Evolutionary conservation across 2,329 filamentous ascomycete species (phyloP), one percentile per base, ranked within the genome.

Genomic region (Emericellopsis cladophorae): DNA sequence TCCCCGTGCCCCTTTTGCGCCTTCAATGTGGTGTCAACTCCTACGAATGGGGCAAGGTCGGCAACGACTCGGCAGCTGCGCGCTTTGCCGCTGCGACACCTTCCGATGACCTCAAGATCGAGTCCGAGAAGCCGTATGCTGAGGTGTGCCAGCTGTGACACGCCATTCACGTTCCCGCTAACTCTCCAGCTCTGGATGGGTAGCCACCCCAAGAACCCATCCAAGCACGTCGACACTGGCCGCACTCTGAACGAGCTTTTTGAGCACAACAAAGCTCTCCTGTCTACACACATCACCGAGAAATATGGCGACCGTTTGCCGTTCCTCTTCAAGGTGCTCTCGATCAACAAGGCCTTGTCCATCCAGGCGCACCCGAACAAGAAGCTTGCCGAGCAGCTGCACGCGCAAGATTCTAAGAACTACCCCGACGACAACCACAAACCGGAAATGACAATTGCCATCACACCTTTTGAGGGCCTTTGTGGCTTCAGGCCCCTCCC

Each of bases 341-440:
- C 88, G 26, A 92, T 96, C 66, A 79, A 81, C 64, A 98, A 96
- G 62, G 92, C 92, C 10, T 75, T 98, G 44, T 95, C 88, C 47
- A 96, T 98, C 53, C 92, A 98, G 62, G 92, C 92, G 21, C 92
- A 98, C 52, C 88, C 88, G 40, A 93, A 95, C 68, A 95, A 95
- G 75, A 86, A 84, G 64, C 80, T 67, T 12, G 92, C 92, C 40
- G 90, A 93, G 65, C 68, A 87, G 57, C 70, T 98, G 24, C 92
- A 96, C 60, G 76, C 79, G 32, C 79, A 74, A 47, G 90, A 98
- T 56, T 75, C 88, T 38, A 86, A 86, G 64, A 93, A 98, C 68
- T 98, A 98, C 58, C 92, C 90, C 43, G 88, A 98, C 69, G 90
- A 96, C 68, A 98, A 98, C 67, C 92, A 98, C 72, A 98, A 98